Evolutionary conservation across 2,329 filamentous ascomycete species (phyloP).

Genomic region (Cercospora zeina): DNA sequence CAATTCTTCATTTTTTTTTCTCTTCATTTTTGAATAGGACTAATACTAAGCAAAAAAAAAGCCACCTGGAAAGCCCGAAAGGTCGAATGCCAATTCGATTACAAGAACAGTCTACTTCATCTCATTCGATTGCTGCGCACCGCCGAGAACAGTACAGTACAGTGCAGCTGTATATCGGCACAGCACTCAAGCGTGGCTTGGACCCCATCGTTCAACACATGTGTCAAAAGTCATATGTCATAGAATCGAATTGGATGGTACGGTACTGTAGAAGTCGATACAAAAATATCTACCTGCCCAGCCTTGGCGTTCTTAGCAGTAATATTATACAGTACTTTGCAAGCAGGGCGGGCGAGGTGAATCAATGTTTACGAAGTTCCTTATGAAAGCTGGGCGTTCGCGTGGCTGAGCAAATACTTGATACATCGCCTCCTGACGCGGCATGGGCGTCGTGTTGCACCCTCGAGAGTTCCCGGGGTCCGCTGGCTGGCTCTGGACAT

Average conservation of each 20-base stretch:
- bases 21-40: too few species aligned
- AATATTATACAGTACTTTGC: background rate
- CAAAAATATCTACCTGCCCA: background rate
- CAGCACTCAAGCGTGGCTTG: too few species aligned
- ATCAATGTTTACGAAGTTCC: background rate
- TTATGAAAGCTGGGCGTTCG: background rate
- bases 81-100: too few species aligned
- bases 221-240: background rate
- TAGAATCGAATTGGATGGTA: background rate
- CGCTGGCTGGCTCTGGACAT: background rate
- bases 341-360: background rate
- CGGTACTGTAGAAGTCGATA: background rate
- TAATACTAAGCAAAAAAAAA: too few species aligned
- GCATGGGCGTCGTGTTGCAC: background rate
- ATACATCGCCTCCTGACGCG: background rate
- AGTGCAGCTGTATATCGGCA: too few species aligned
- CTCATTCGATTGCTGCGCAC: too few species aligned
- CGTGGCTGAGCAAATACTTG: background rate
- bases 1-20: too few species aligned
- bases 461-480: background rate
- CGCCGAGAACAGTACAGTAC: too few species aligned
- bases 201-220: too few species aligned
- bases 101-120: too few species aligned
- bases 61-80: too few species aligned
- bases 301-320: background rate